phyloP scores from a whole-genome alignment of 352 stramenopile species.

The Globisporangium yorkense region DNA sequence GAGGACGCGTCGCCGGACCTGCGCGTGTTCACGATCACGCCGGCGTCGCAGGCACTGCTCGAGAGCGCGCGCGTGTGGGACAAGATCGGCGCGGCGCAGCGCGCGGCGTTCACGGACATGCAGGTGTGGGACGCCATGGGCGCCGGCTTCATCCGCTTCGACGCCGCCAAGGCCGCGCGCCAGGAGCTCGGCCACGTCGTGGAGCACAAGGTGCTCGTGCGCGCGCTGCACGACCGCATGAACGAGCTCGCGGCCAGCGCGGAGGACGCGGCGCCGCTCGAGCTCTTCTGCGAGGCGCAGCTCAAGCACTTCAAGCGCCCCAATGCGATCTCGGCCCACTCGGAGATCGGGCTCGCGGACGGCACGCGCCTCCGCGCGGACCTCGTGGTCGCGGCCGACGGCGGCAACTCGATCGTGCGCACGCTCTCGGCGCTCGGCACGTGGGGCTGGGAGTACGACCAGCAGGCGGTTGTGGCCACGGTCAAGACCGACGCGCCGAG shows the following conservation, averaged over 20 bases:
- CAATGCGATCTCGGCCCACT: conserved; percentile 35
- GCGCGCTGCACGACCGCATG: conserved; percentile 83
- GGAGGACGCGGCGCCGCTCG: conserved; percentile 47
- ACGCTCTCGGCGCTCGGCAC: conserved; percentile 80
- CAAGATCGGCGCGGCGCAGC: conserved; percentile 49
- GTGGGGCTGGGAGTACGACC: conserved; percentile 91
- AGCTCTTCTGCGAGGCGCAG: conserved; percentile 72
- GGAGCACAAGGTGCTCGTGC: conserved; percentile 85
- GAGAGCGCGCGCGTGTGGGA: conserved; percentile 73
- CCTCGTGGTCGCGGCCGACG: conserved; percentile 86
- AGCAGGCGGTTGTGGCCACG: conserved; percentile 88
- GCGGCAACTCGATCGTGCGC: conserved; percentile 85
- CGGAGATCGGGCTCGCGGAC: conserved; percentile 61
- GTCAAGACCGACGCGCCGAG: conserved; percentile 82
- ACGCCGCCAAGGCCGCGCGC: conserved; percentile 55
- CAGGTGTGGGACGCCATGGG: conserved; percentile 90
- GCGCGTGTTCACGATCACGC: conserved; percentile 89
- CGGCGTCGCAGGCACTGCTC: conserved; percentile 73
- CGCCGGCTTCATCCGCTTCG: conserved; percentile 85
- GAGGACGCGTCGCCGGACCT: conserved; percentile 74
- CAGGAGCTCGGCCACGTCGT: conserved; percentile 76
- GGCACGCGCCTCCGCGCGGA: conserved; percentile 64
- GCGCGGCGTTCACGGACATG: conserved; percentile 82
- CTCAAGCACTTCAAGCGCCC: conserved; percentile 78
- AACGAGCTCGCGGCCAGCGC: conserved; percentile 44